A percentile compares a stretch with the other conserved stretches of the same genome.
Conservation (phyloP, 257 asterid species). For the Gentiana straminea region DNA sequence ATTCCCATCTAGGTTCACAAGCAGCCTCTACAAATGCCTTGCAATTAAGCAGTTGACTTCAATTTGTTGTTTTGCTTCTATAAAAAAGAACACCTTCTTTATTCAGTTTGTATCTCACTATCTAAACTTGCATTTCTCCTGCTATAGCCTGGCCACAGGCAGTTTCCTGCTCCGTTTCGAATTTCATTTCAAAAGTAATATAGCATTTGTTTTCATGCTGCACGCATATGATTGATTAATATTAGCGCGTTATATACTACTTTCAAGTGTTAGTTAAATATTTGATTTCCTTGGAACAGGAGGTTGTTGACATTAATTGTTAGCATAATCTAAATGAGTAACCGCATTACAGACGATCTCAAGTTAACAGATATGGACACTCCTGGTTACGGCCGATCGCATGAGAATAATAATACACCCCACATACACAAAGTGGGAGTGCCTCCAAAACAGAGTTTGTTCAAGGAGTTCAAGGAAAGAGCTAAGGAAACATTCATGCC, state of each 20-base stretch:
- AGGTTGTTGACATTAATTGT: not conserved
- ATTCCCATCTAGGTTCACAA: constrained; percentile 10
- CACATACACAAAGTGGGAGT: constrained; percentile 48
- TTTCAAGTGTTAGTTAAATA: not conserved
- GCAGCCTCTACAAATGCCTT: not conserved
- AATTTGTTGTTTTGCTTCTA: constrained; percentile 2
- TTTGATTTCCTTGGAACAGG: not conserved
- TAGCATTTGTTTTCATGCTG: not conserved
- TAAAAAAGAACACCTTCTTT: constrained; percentile 6
- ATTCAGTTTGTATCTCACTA: not conserved
- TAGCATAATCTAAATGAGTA: constrained; percentile 6
- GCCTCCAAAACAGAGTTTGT: constrained; percentile 46
- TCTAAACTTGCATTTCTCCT: not conserved
- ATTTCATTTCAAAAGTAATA: not conserved
- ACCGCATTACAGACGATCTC: not conserved
- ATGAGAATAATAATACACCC: constrained; percentile 14
- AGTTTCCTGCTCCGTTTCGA: not conserved
- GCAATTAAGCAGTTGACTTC: constrained; percentile 7
- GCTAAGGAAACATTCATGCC: constrained; percentile 61
- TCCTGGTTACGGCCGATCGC: constrained; percentile 19
- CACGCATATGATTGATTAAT: no score
- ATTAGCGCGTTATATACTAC: not conserved
- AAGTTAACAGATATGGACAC: constrained; percentile 4
- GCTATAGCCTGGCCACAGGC: not conserved
- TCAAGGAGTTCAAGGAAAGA: constrained; percentile 33